Base-by-base conservation (phyloP, 2,329 filamentous ascomycete genomes). In the Ambrosiella beaveri region DNA sequence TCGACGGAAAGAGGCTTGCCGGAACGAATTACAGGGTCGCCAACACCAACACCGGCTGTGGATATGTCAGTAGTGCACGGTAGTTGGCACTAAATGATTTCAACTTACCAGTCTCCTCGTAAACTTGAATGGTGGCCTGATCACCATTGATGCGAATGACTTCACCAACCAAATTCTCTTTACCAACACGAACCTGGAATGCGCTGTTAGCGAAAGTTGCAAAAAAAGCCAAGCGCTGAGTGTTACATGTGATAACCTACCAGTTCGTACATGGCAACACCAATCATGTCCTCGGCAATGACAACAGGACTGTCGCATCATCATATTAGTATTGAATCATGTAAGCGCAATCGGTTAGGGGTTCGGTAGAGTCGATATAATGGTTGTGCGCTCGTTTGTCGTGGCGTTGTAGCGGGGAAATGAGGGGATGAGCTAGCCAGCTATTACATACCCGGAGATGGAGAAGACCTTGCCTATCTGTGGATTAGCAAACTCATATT, bases 201-300 rank as follows among this genome's bases (percentile, higher is more conserved):
- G 38, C 9, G 38, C 15, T 8, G 40, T 61, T 54, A 58, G 57
- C 38, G 27, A 27, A 27, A 27, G 27, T 27, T 27, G 27, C 27
- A 27, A 27, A 39, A 27, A 27, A 39, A 47, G 15, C 39, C 57
- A 27, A 13, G 53, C 37, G 45, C 11, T 15, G 8, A 19, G 27
- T 27, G 3, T 27, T 27, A 27, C 38, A 11, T n/a, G 47, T 45
- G 50, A 60, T 54, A 15, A 71, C 82, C 65, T 77, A 89, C 89
- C 76, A 98, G 79, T 76, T 98, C 93, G 82, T 97, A 96, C 93
- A 98, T 98, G 72, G 93, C 90, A 79, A 93, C 93, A 71, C 93
- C 93, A 69, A 91, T 88, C 90, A 98, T 95, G 73, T 96, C 84
- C 76, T 97, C 91, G 70, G 91, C 93, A 65, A 98, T 81, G 67